phyloP scores from a whole-genome alignment of 495 filamentous ascomycete genomes.

The Coniosporium apollinis region DNA sequence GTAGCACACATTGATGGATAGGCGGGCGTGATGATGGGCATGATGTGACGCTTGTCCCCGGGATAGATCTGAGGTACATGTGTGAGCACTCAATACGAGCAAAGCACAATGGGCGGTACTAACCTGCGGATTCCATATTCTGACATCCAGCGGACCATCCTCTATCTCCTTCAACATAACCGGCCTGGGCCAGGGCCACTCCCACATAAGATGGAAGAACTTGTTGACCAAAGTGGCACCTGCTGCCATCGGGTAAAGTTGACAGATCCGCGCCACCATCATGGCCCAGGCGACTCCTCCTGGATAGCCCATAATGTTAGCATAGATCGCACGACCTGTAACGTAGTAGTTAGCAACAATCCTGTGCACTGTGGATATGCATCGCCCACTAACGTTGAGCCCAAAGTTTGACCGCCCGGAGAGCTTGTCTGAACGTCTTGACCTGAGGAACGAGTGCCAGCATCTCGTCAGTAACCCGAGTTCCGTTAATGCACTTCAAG shows the following conservation, averaged over 20 bases:
- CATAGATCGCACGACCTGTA: conserved; percentile 67
- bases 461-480: conserved; percentile 83
- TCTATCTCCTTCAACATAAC: conserved; percentile 81
- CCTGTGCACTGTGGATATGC: background rate
- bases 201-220: conserved; percentile 81
- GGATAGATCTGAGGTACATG: conserved; percentile 46
- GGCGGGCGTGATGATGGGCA: conserved; percentile 92
- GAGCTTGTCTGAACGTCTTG: conserved; percentile 70
- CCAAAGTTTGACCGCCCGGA: conserved; percentile 91
- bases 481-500: conserved; percentile 80
- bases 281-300: conserved; percentile 97
- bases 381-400: conserved; percentile 47
- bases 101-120: background rate
- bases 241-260: conserved; percentile 88
- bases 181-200: conserved; percentile 88
- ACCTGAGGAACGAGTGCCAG: conserved; percentile 74
- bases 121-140: conserved; percentile 91
- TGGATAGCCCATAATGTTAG: conserved; percentile 89
- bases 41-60: conserved; percentile 65
- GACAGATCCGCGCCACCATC: conserved; percentile 87
- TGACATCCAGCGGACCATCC: conserved; percentile 58
- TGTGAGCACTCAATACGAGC: conserved; percentile 5
- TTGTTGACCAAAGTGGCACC: conserved; percentile 72
- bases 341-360: conserved; percentile 2
- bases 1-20: conserved; percentile 95